Evolutionary conservation across 2,329 filamentous ascomycete genomes (phyloP), one percentile per base, ranked within the genome.

Genomic region (Penicillium vulpinum): DNA sequence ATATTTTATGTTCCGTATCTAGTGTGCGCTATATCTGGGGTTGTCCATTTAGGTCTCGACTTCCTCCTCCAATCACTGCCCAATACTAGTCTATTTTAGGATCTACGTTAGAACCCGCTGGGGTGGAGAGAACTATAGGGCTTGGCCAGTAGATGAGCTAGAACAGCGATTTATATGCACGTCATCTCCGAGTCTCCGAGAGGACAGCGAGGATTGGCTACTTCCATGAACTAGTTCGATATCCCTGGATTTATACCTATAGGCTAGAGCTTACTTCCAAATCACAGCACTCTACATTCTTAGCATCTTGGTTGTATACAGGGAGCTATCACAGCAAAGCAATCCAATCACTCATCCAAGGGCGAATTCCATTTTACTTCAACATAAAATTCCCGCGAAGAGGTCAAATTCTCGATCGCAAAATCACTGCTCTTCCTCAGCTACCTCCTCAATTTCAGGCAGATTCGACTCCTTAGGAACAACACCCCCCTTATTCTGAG

Each of bases 371-470:
- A 45, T 35, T 51, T 33, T 11, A 18, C 2, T 31, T 33, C 21
- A 5, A 7, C 1, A 10, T 15, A n/a, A 29, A 41, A 29, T 31
- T 41, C 15, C 9, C 7, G 18, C 26, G 10, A 3, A 24, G 15
- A 18, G 16, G 10, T 5, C 15, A 33, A 29, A 29, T 24, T 4
- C 26, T 18, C 16, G 26, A 44, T 35, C 8, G 16, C 49, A 41
- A 28, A 55, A 28, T 36, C 24, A 54, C 28, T 44, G 10, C 18
- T 68, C 58, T 49, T 60, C 51, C 54, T 74, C 69, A 28, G 66
- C 69, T 54, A 60, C 68, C 54, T 71, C 68, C 54, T 71, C 69
- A 39, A 70, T 66, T 59, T 77, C 75, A 45, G 70, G 47, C 18
- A 65, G 39, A 41, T 65, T 61, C 5, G 62, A 56, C 51, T 72